A percentile compares a stretch with the other conserved stretches of the same genome.
Evolutionary conservation across 2,329 filamentous ascomycete species (phyloP).

Genomic region (Penicillium nordicum): DNA sequence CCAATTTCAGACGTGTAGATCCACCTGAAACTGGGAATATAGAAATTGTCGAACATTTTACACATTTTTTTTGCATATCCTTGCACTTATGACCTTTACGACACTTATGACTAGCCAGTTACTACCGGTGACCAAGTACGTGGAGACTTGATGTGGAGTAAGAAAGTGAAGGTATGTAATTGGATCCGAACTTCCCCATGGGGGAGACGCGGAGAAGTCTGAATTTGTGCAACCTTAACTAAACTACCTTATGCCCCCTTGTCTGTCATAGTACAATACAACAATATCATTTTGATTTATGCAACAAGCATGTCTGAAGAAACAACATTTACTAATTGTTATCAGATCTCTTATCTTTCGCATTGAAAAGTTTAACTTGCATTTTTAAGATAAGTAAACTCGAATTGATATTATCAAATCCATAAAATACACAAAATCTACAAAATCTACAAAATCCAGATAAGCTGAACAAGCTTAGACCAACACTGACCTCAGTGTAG

Average conservation of each 20-base stretch:
- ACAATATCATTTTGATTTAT: no score
- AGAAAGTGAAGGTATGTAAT: not conserved
- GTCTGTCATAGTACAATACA: no score
- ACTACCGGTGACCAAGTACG: not conserved
- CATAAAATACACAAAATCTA: not conserved
- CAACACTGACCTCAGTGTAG: not conserved
- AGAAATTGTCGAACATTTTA: not conserved
- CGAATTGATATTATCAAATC: not conserved
- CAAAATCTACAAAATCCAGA: not conserved
- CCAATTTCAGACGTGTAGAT: not conserved
- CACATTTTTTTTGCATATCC: not conserved
- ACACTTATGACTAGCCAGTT: not conserved
- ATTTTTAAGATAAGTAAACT: not conserved
- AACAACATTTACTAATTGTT: not conserved
- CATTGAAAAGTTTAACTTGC: not conserved
- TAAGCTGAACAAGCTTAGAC: not conserved
- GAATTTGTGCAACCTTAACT: not conserved
- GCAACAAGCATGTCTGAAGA: no score
- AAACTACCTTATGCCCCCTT: not conserved
- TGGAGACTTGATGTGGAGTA: not conserved
- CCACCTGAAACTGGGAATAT: not conserved
- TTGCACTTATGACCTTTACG: not conserved
- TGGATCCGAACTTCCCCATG: constrained; percentile 1
- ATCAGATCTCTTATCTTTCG: not conserved
- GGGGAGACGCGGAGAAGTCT: constrained; percentile 4